These are phyloP conservation scores for Solanum ossicruentum DNA, from an alignment of 257 asterid species.

Conservation along the genomic window DNA sequence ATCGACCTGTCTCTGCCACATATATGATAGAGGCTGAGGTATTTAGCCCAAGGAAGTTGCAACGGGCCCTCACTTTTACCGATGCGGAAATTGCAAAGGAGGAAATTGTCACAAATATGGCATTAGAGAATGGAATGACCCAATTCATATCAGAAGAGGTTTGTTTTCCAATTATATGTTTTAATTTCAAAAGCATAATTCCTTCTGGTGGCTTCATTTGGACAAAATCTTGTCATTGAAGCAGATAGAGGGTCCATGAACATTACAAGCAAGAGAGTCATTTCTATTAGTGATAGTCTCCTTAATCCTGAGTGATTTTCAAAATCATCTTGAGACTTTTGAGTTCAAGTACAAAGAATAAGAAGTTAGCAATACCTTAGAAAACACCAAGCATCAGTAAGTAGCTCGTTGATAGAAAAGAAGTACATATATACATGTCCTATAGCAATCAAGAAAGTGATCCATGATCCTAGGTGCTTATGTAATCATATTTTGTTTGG, in stretches of 20 bases:
- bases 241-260: not conserved
- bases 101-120: slow-evolving; percentile 25
- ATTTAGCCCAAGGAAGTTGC: slow-evolving; percentile 70
- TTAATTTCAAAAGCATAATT: not conserved
- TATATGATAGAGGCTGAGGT: slow-evolving; percentile 80
- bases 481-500: not conserved
- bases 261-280: not conserved
- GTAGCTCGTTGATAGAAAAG: not conserved
- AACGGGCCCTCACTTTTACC: slow-evolving; percentile 79
- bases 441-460: not conserved
- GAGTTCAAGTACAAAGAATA: not conserved
- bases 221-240: not conserved
- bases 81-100: slow-evolving; percentile 78
- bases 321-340: not conserved
- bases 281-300: not conserved
- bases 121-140: slow-evolving; percentile 10
- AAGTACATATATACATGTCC: not conserved
- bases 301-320: not conserved
- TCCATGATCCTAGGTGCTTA: not conserved
- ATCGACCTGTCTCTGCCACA: slow-evolving; percentile 81
- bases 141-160: slow-evolving; percentile 35
- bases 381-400: not conserved
- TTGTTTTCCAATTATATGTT: not conserved
- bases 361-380: not conserved
- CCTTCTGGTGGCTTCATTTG: not conserved